Percentiles rank a stretch among this genome's conserved stretches.
Evolutionary conservation across 2,329 filamentous ascomycete genomes (phyloP).

Genomic region (Aureobasidium sp.): DNA sequence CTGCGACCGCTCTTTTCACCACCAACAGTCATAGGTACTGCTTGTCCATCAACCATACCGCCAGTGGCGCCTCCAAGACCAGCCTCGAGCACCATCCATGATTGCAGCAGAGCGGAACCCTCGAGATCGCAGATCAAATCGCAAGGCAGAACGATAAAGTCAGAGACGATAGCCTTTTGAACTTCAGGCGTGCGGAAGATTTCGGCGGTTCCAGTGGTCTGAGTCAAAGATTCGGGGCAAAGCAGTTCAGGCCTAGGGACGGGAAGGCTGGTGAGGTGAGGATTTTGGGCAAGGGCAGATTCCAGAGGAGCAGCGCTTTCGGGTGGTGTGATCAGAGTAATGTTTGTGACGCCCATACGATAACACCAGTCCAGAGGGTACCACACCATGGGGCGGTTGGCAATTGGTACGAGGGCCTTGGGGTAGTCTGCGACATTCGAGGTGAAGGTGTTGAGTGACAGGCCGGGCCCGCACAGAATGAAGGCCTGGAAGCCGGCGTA

Average conservation of each 20-base stretch:
- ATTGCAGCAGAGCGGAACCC: conserved; percentile 73
- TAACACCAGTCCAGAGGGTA: conserved; percentile 83
- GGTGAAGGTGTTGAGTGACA: conserved; percentile 75
- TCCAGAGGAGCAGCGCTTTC: conserved; percentile 59
- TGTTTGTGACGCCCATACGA: conserved; percentile 65
- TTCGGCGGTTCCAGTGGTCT: conserved; percentile 83
- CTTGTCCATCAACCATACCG: conserved; percentile 39
- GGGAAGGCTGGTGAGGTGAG: conserved; percentile 66
- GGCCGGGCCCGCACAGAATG: conserved; percentile 75
- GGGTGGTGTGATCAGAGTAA: conserved; percentile 50
- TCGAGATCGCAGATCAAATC: conserved; percentile 87
- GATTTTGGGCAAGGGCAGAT: conserved; percentile 66
- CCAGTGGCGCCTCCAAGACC: conserved; percentile 57
- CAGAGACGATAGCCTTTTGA: conserved; percentile 65
- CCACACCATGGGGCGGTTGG: conserved; percentile 84
- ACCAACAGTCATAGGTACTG: conserved; percentile 42
- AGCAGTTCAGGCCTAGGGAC: conserved; percentile 67
- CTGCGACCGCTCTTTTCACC: conserved; percentile 55
- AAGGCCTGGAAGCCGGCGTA: conserved; percentile 73
- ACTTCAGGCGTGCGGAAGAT: conserved; percentile 80
- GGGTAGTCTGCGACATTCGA: conserved; percentile 72
- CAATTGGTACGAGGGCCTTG: conserved; percentile 74
- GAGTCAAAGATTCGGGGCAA: conserved; percentile 66
- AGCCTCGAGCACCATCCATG: conserved; percentile 83
- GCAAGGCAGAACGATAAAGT: conserved; percentile 88